These are phyloP conservation scores for Periconia macrospinosa DNA, from an alignment of 2,329 filamentous ascomycete species.

Conservation along the genomic window DNA sequence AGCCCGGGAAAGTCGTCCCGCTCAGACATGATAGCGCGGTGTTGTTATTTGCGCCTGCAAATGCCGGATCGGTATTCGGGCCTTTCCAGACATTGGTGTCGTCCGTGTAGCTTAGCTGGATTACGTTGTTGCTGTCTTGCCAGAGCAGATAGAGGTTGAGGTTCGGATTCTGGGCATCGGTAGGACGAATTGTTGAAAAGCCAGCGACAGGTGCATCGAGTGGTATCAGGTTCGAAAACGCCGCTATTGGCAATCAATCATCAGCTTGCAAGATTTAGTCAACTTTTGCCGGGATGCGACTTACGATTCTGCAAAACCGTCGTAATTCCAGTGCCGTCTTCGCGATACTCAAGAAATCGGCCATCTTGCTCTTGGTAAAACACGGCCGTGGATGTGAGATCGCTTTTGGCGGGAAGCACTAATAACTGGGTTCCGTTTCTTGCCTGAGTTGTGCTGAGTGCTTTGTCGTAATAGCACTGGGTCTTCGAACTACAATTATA, in stretches of 20 bases:
- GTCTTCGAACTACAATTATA: constrained; percentile 15
- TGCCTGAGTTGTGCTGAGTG: constrained; percentile 12
- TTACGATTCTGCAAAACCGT: constrained; percentile 15
- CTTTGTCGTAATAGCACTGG: constrained; percentile 18
- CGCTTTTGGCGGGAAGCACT: constrained; percentile 9
- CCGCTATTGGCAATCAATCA: constrained; percentile 4
- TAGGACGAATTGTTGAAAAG: constrained; percentile 14
- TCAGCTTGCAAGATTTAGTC: neutral
- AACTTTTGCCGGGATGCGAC: neutral
- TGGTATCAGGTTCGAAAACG: constrained; percentile 15
- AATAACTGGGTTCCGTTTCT: constrained; percentile 17
- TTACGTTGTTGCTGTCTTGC: constrained; percentile 14
- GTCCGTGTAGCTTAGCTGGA: constrained; percentile 19
- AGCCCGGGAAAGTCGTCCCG: constrained; percentile 13
- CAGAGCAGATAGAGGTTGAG: constrained; percentile 18
- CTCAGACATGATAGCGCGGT: constrained; percentile 19
- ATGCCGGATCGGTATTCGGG: constrained; percentile 13
- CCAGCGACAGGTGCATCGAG: constrained; percentile 13
- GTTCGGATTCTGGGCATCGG: neutral
- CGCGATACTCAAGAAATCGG: constrained; percentile 10
- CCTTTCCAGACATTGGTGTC: constrained; percentile 17
- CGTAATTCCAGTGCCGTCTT: constrained; percentile 3
- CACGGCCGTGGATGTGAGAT: constrained; percentile 11
- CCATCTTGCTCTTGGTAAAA: constrained; percentile 18
- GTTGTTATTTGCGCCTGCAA: constrained; percentile 15